Percentiles rank a stretch among this genome's conserved stretches.
These are phyloP conservation scores for Nymphaea colorata DNA, from an alignment of 164 flowering plant species.

Conservation along the genomic window DNA sequence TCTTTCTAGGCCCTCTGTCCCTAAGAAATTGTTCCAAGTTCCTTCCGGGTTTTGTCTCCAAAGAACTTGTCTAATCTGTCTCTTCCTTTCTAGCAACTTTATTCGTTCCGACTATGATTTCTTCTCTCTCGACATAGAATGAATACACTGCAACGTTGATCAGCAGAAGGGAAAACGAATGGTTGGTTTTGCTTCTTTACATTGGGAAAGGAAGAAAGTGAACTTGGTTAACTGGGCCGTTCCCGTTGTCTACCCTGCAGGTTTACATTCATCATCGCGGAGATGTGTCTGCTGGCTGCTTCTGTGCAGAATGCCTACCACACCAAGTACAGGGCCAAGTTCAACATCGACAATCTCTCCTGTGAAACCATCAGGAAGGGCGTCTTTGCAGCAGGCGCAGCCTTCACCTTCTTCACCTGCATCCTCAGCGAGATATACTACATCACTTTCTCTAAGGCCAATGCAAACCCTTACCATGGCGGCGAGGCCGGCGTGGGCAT, in stretches of 20 bases:
- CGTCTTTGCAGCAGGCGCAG: constrained; percentile 76
- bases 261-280: constrained; percentile 71
- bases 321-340: constrained; percentile 48
- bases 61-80: too few species aligned
- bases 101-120: too few species aligned
- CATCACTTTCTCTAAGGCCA: constrained; percentile 43
- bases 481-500: neutral
- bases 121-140: too few species aligned
- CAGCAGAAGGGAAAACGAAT: too few species aligned
- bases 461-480: constrained; percentile 6
- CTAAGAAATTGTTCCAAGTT: too few species aligned
- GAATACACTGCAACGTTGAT: too few species aligned
- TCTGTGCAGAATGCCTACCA: constrained; percentile 81
- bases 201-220: too few species aligned
- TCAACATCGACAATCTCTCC: constrained; percentile 21
- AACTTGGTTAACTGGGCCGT: too few species aligned
- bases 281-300: constrained; percentile 72
- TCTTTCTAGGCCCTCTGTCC: too few species aligned
- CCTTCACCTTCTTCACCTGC: constrained; percentile 54
- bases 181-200: too few species aligned
- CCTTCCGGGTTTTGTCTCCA: too few species aligned
- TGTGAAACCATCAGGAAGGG: constrained; percentile 69
- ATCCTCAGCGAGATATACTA: constrained; percentile 54
- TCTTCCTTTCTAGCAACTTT: too few species aligned
- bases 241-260: constrained; percentile 14